These are phyloP conservation scores for Prorocentrum cordatum DNA, from an alignment of 169 alveolate genomes.

Conservation along the genomic window DNA sequence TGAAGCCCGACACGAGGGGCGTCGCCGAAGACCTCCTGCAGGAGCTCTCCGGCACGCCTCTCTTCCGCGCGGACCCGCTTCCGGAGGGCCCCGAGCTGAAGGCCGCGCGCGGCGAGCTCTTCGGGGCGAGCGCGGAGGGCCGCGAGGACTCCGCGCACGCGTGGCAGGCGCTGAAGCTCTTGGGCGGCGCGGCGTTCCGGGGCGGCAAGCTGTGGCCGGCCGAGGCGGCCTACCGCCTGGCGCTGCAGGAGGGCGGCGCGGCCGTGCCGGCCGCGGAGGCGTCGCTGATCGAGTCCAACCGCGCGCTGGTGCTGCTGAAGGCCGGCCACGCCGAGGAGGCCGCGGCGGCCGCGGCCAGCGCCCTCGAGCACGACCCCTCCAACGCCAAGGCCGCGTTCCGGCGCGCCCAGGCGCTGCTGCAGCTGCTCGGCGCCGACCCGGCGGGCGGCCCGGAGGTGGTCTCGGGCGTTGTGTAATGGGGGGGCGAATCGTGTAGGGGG, in stretches of 20 bases:
- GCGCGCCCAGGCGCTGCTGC: background rate
- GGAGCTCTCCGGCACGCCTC: background rate
- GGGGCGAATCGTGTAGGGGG: too few species aligned
- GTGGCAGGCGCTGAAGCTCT: slow-evolving; percentile 36
- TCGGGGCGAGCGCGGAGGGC: too few species aligned
- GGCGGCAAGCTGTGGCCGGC: slow-evolving; percentile 27
- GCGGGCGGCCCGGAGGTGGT: too few species aligned
- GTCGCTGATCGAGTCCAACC: slow-evolving; percentile 4
- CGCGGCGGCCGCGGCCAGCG: slow-evolving; percentile 1
- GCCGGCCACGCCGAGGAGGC: slow-evolving; percentile 33
- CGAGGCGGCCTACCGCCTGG: slow-evolving; percentile 18
- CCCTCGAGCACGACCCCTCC: background rate
- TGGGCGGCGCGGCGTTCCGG: slow-evolving; percentile 21
- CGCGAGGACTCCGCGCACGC: slow-evolving; percentile 55
- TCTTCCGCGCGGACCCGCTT: background rate
- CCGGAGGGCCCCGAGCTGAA: background rate
- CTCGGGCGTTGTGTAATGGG: too few species aligned
- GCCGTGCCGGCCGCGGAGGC: slow-evolving; percentile 11
- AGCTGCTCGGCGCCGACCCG: background rate
- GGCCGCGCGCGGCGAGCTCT: too few species aligned
- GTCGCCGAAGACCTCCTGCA: background rate
- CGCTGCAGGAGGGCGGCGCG: slow-evolving; percentile 14
- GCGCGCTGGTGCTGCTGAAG: slow-evolving; percentile 18
- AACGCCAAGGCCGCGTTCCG: slow-evolving; percentile 31
- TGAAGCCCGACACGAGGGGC: background rate